Conservation (phyloP, 1,284 basidiomycete genomes). For the Pascua guehoae region DNA sequence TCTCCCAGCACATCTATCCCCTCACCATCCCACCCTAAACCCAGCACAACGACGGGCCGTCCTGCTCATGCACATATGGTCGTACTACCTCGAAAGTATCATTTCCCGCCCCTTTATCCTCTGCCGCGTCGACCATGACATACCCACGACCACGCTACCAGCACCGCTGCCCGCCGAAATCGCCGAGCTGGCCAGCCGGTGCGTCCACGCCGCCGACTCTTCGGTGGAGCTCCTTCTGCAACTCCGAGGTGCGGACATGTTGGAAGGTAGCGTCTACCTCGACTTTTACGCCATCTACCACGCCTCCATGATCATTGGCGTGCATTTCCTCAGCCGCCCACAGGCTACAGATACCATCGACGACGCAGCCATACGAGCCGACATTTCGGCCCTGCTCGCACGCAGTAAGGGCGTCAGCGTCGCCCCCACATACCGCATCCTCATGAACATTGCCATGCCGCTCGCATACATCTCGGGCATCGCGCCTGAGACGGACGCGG, state of each 20-base stretch:
- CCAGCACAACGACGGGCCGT: slow-evolving; percentile 9
- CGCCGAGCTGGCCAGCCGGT: slow-evolving; percentile 2
- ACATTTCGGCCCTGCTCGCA: slow-evolving; percentile 1
- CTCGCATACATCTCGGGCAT: slow-evolving; percentile 17
- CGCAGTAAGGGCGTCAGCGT: slow-evolving; percentile 7
- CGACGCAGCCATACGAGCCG: too few relatives aligned
- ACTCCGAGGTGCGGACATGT: background rate
- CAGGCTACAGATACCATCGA: background rate
- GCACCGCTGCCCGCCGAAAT: too few relatives aligned
- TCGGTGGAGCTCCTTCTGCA: slow-evolving; percentile 7
- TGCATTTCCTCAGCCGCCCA: slow-evolving; percentile 18
- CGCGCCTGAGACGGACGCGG: slow-evolving; percentile 6
- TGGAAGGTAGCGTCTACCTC: slow-evolving; percentile 16
- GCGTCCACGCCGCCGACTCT: slow-evolving; percentile 12
- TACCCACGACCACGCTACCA: background rate
- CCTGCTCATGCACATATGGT: slow-evolving; percentile 12
- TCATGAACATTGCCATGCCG: slow-evolving; percentile 23
- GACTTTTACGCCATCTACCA: slow-evolving; percentile 22
- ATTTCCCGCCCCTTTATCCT: slow-evolving; percentile 21
- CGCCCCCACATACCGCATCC: slow-evolving; percentile 22
- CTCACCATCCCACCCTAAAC: slow-evolving; percentile 1
- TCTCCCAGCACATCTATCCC: slow-evolving; percentile 7
- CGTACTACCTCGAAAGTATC: slow-evolving; percentile 17
- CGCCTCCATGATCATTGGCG: slow-evolving; percentile 19
- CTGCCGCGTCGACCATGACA: slow-evolving; percentile 11